Conservation (phyloP, 352 stramenopile species). For the Phytophthora sp. region DNA sequence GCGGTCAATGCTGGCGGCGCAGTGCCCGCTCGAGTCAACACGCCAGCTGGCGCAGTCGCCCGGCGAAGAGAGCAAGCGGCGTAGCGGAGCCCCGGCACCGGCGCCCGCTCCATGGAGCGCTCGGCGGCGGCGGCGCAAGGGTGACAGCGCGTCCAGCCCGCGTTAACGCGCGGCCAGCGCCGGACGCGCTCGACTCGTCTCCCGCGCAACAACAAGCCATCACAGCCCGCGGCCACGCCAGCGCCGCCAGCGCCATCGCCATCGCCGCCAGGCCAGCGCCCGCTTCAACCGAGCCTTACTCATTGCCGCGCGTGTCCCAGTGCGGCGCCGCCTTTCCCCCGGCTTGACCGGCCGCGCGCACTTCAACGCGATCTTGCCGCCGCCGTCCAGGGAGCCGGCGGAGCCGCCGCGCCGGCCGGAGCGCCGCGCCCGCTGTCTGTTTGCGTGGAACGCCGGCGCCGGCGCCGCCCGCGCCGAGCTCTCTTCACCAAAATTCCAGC, state of each 20-base stretch:
- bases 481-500: conserved; percentile 34
- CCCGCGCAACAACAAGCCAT: conserved; percentile 28
- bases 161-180: background rate
- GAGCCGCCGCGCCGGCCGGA: background rate
- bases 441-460: conserved; percentile 14
- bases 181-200: conserved; percentile 15
- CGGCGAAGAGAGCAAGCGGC: conserved; percentile 6
- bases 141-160: too few relatives aligned
- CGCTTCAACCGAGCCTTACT: conserved; percentile 9
- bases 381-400: background rate
- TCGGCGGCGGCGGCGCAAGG: too few relatives aligned
- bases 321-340: conserved; percentile 11
- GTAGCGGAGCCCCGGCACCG: conserved; percentile 7
- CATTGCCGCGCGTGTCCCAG: conserved; percentile 16
- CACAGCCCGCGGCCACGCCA: conserved; percentile 8
- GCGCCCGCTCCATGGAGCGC: conserved; percentile 1
- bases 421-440: conserved; percentile 20
- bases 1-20: conserved; percentile 18
- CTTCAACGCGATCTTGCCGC: conserved; percentile 30
- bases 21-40: conserved; percentile 29
- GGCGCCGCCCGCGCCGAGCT: too few relatives aligned
- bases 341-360: conserved; percentile 11
- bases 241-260: background rate
- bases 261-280: background rate
- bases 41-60: conserved; percentile 18